phyloP scores from a whole-genome alignment of 2,329 filamentous ascomycete genomes.

The Ceratocystis albifundus region DNA sequence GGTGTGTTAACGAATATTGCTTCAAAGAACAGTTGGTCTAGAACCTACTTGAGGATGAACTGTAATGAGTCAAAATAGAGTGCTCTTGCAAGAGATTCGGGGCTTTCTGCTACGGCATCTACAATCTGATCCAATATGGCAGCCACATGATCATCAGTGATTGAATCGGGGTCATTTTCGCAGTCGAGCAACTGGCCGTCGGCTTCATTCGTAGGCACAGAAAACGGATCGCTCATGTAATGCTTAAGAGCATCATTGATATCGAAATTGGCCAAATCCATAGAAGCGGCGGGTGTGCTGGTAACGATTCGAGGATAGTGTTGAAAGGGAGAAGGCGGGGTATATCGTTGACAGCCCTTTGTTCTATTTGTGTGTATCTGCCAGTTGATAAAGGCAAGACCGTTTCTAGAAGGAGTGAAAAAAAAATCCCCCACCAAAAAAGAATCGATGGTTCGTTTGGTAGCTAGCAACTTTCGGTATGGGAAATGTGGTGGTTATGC shows the following conservation, averaged over 20 bases:
- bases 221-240: conserved; percentile 85
- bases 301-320: neutral
- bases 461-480: neutral
- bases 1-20: conserved; percentile 37
- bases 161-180: conserved; percentile 78
- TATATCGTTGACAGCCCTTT: neutral
- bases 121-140: conserved; percentile 81
- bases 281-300: conserved; percentile 31
- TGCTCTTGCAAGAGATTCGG: conserved; percentile 71
- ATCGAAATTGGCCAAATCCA: conserved; percentile 77
- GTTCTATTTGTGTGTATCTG: neutral
- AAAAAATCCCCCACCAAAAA: no score
- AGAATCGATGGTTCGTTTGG: neutral
- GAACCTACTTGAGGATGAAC: conserved; percentile 78
- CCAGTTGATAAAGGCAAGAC: neutral
- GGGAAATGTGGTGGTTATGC: neutral
- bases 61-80: conserved; percentile 84
- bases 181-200: conserved; percentile 74
- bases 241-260: conserved; percentile 93
- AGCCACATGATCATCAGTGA: conserved; percentile 70
- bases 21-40: conserved; percentile 36
- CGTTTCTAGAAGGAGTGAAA: neutral
- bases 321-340: conserved; percentile 11
- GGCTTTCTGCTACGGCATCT: conserved; percentile 81
- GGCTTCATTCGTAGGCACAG: conserved; percentile 75